phyloP scores from a whole-genome alignment of 75 land plant species.

The Larix kaempferi region DNA sequence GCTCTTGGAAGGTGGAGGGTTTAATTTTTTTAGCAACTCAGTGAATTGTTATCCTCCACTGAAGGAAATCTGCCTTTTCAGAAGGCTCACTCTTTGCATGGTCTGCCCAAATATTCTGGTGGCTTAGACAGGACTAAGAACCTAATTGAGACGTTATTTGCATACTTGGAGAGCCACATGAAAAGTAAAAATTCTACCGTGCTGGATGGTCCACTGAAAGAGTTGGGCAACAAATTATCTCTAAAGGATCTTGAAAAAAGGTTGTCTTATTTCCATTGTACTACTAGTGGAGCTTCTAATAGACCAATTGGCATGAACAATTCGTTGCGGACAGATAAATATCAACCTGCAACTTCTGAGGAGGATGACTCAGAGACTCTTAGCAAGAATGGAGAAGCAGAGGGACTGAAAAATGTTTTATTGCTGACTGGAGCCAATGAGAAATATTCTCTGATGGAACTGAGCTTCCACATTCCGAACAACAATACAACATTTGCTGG shows the following conservation, averaged over 20 bases:
- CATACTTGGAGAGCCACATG: not conserved
- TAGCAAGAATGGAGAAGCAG: constrained; percentile 19
- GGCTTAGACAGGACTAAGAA: constrained; percentile 3
- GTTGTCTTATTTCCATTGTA: constrained; percentile 12
- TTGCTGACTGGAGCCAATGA: constrained; percentile 80
- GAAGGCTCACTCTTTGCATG: not conserved
- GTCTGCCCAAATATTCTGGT: not conserved
- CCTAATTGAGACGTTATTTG: not conserved
- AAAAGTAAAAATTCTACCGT: not conserved
- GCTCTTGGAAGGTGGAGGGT: constrained; percentile 21
- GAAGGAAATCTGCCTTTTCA: not conserved
- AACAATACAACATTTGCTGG: too few relatives aligned
- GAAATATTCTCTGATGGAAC: too few relatives aligned
- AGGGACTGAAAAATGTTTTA: constrained; percentile 56
- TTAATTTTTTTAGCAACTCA: not conserved
- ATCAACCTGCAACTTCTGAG: constrained; percentile 75
- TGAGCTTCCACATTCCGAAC: too few relatives aligned
- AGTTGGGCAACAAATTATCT: too few relatives aligned
- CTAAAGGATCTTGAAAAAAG: too few relatives aligned
- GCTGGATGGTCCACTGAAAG: not conserved
- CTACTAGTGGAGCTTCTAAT: too few relatives aligned
- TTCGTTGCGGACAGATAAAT: constrained; percentile 70
- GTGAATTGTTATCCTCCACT: not conserved
- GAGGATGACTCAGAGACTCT: constrained; percentile 50
- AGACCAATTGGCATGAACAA: constrained; percentile 21